These are phyloP conservation scores for Lentinula novae-zelandiae DNA, from an alignment of 1,284 basidiomycete genomes.

Conservation along the genomic window DNA sequence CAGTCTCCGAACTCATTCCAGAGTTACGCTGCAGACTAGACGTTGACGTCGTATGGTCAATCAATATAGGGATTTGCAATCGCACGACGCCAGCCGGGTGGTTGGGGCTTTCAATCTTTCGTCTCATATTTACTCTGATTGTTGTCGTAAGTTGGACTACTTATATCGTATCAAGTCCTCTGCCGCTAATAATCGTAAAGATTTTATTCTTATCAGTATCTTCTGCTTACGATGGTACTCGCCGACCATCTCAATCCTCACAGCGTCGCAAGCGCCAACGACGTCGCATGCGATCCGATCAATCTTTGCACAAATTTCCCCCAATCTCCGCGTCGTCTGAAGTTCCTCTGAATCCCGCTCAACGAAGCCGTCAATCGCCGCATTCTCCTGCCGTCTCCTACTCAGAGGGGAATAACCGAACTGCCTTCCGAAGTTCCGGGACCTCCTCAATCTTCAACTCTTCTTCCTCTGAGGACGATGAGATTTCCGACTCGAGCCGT, in stretches of 20 bases:
- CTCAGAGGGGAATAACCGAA: constrained; percentile 11
- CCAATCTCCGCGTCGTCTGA: constrained; percentile 13
- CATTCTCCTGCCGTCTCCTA: constrained; percentile 24
- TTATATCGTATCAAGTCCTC: background rate
- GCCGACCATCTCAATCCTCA: constrained; percentile 21
- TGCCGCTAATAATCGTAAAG: constrained; percentile 23
- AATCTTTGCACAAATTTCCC: constrained; percentile 20
- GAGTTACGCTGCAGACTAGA: constrained; percentile 53
- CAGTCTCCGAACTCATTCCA: constrained; percentile 35
- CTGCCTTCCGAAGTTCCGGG: background rate
- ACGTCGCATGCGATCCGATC: constrained; percentile 18
- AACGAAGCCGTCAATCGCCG: constrained; percentile 23
- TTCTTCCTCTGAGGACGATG: constrained; percentile 8
- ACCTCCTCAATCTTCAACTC: background rate
- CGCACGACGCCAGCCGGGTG: constrained; percentile 38
- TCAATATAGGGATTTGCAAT: constrained; percentile 22
- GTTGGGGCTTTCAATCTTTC: constrained; percentile 46
- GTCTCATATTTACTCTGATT: constrained; percentile 22
- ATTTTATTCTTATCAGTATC: constrained; percentile 31
- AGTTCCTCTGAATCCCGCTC: constrained; percentile 14
- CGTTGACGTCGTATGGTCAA: constrained; percentile 62
- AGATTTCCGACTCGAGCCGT: background rate
- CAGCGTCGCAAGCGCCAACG: constrained; percentile 4
- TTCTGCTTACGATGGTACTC: constrained; percentile 28
- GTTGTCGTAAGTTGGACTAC: background rate